Percentiles rank a stretch among this genome's conserved stretches.
Evolutionary conservation across 225 moss, liverwort and hornwort genomes (phyloP).

Genomic region (Physcomitrellopsis africana): DNA sequence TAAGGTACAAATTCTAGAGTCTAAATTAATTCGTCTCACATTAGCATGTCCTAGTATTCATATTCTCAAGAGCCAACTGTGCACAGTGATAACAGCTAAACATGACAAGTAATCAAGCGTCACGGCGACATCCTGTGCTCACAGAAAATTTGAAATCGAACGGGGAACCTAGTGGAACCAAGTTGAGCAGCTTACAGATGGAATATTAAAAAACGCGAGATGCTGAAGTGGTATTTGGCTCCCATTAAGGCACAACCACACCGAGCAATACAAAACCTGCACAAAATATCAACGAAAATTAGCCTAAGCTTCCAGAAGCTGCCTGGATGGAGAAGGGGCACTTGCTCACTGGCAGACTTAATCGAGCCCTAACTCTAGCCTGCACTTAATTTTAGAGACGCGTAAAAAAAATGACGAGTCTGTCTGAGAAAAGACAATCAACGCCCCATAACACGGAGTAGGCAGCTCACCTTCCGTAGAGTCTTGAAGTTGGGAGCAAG

Average conservation of each 20-base stretch:
- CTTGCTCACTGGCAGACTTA: background rate
- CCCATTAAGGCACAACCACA: slow-evolving; percentile 7
- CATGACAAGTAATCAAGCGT: no score
- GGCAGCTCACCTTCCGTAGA: slow-evolving; percentile 29
- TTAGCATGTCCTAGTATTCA: background rate
- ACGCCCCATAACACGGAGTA: slow-evolving; percentile 7
- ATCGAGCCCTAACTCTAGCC: background rate
- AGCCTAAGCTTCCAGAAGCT: background rate
- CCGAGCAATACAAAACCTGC: slow-evolving; percentile 24
- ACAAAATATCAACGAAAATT: slow-evolving; percentile 21
- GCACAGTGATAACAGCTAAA: background rate
- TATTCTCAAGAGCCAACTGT: slow-evolving; percentile 2
- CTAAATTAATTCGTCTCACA: background rate
- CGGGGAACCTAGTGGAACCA: background rate
- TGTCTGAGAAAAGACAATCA: background rate
- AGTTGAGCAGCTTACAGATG: slow-evolving; percentile 24
- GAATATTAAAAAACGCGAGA: background rate
- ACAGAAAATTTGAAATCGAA: no score
- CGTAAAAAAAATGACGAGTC: background rate
- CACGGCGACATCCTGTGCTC: no score
- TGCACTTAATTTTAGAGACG: background rate
- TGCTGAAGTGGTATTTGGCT: slow-evolving; percentile 21
- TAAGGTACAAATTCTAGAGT: background rate
- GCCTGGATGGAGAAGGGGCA: background rate
- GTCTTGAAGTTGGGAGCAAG: slow-evolving; percentile 19